Evolutionary conservation across 1,139 yeast genomes (phyloP), one percentile per base, ranked within the genome.

Genomic region (Debaryomycetaceae sp.): DNA sequence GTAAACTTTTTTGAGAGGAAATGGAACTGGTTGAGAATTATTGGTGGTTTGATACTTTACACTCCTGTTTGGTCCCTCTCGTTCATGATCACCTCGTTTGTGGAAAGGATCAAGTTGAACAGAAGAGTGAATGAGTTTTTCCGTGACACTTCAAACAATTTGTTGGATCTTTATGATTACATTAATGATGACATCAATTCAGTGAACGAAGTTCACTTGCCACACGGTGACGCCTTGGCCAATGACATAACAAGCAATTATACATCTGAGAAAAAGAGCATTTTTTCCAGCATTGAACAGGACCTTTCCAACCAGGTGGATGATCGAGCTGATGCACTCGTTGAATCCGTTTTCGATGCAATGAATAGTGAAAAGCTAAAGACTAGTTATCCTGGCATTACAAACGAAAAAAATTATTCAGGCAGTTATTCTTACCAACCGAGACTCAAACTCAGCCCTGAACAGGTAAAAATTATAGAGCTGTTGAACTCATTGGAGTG

Each of bases 291-390:
- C 5, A 41, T 60, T 24, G 63, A 57, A 48, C 45, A 41, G 37
- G 60, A 53, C 17, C 39, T 61, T 24, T 40, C 53, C 6, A 54
- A 54, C 55, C 52, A 67, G 24, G 59, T 77, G 22, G 76, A 74
- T 40, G 84, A 79, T 49, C 80, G 76, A 43, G 80, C 83, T 24
- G 85, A 81, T 46, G 69, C 62, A 24, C 72, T 82, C 43, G 76
- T 83, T 29, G 86, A 82, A 51, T 75, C 83, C 20, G 75, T 81
- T n/a, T 80, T 78, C 56, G 80, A 73, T 46, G 85, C 84, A 1
- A 73, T 81, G 60, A 72, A 65, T 39, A 56, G 62, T 38, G 66
- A 61, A 24, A 48, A 45, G 11, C 53, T 60, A 44, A 53, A 54
- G 42, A 53, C 56, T 42, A 57, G 51, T 58, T 59, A 49, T 41